Conservation (phyloP, 805 yeast species). For the Saturnispora hagleri region DNA sequence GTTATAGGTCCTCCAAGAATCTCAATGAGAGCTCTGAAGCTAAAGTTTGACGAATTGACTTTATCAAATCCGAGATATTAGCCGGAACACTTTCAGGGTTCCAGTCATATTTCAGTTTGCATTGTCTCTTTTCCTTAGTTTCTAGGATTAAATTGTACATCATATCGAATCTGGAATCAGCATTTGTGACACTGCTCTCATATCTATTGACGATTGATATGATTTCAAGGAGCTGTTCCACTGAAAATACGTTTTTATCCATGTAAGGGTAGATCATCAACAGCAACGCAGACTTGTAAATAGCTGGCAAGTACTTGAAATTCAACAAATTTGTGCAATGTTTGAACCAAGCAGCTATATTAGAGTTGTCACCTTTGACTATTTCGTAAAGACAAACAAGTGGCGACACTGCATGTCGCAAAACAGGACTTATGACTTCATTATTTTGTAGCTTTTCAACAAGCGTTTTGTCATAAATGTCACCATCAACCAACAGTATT, state of each 20-base stretch:
- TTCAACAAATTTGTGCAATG: conserved; percentile 34
- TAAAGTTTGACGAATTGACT: not conserved
- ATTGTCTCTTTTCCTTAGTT: conserved; percentile 10
- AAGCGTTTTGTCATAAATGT: conserved; percentile 42
- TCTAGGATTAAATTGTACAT: conserved; percentile 17
- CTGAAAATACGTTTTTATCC: conserved; percentile 12
- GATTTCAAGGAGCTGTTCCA: conserved; percentile 19
- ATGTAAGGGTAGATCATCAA: conserved; percentile 36
- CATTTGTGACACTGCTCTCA: conserved; percentile 14
- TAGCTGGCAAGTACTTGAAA: conserved; percentile 45
- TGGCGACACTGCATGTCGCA: conserved; percentile 64
- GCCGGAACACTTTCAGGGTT: not conserved
- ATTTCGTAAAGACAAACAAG: conserved; percentile 54
- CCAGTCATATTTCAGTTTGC: not conserved
- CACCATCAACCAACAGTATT: conserved; percentile 43
- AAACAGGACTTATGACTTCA: conserved; percentile 35
- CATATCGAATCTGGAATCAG: conserved; percentile 11
- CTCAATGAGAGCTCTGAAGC: not conserved
- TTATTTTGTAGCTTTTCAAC: conserved; percentile 15
- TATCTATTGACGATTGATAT: conserved; percentile 21
- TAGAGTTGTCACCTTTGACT: conserved; percentile 26
- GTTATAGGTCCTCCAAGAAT: not conserved
- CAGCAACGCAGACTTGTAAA: conserved; percentile 40
- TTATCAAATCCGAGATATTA: not conserved
- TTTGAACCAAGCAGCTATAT: conserved; percentile 19